Evolutionary conservation across 345 rosid species (phyloP).

Genomic region (Excoecaria agallocha): DNA sequence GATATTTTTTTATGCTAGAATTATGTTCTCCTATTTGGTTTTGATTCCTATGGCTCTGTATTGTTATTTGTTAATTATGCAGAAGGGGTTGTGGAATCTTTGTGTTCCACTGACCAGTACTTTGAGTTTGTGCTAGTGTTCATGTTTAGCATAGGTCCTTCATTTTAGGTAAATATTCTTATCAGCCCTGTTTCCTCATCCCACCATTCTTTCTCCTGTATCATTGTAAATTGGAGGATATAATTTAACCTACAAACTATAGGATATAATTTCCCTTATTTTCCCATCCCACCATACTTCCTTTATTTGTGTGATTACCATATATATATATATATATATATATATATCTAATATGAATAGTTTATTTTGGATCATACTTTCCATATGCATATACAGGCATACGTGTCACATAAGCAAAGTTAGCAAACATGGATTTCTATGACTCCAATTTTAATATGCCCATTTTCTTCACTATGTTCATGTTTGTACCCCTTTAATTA

Average conservation of each 20-base stretch:
- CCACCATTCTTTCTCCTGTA: neutral
- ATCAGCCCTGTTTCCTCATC: neutral
- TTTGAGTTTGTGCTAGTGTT: constrained; percentile 94
- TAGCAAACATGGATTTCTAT: too few relatives aligned
- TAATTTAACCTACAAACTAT: neutral
- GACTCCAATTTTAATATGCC: too few relatives aligned
- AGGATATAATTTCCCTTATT: too few relatives aligned
- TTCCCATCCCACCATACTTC: too few relatives aligned
- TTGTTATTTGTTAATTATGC: constrained; percentile 91
- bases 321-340: too few relatives aligned
- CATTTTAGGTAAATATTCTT: constrained; percentile 73
- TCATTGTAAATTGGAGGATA: neutral
- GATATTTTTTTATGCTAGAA: constrained; percentile 82
- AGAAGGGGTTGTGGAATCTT: constrained; percentile 92
- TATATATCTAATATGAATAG: too few relatives aligned
- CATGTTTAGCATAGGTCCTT: constrained; percentile 96
- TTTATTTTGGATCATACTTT: too few relatives aligned
- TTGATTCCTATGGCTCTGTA: constrained; percentile 91
- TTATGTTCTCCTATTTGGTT: constrained; percentile 74
- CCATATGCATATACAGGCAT: too few relatives aligned
- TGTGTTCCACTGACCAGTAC: constrained; percentile 98
- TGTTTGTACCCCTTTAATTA: too few relatives aligned
- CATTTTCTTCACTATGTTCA: too few relatives aligned
- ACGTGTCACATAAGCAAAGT: too few relatives aligned
- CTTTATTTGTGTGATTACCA: too few relatives aligned